Evolutionary conservation across 768 basidiomycete genomes (phyloP), one percentile per base, ranked within the genome.

Genomic region (Boletus rufocinnamomeus): DNA sequence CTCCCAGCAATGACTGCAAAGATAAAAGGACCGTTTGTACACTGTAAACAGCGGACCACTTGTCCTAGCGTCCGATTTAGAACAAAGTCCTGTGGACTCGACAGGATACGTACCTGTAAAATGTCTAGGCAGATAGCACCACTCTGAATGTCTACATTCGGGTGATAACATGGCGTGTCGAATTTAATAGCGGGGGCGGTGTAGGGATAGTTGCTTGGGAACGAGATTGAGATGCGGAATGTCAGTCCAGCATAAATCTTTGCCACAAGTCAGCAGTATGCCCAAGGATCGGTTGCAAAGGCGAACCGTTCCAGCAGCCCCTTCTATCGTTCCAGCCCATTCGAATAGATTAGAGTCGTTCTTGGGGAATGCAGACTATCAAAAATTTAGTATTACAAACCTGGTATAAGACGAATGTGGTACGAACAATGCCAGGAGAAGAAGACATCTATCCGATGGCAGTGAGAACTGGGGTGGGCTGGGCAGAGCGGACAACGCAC

Each of bases 31-130:
- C 89, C 0, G 92, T 94, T 63, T 93, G 91, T 37, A 95, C 93
- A 58, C 90, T 92, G 72, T 95, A 93, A 2, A 95, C 89, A 8
- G 94, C 93, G 4, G 91, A 92, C 94, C 93, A 95, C 69, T 94
- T 91, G 74, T 94, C 92, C 89, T 93, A 61, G 11, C 38, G 25
- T 40, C 52, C 16, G 45, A 11, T 61, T 63, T 21, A 62, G 58
- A 14, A 56, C 56, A 64, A 47, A 2, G 16, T 21, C 25, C n/a
- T 34, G 28, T 34, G 2, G 16, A 19, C 17, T 25, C 10, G 28
- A 21, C 9, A 30, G 2, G n/a, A 28, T 0, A 70, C 76, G 17
- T 57, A 85, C 91, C 81, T 95, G 91, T 47, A 95, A 76, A 66
- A 96, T 95, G 69, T 95, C 93, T 44, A 94, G 78, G 72, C 91